Evolutionary conservation across 2,329 filamentous ascomycete species (phyloP), one percentile per base, ranked within the genome.

Genomic region (Pseudophaeomoniella oleicola): DNA sequence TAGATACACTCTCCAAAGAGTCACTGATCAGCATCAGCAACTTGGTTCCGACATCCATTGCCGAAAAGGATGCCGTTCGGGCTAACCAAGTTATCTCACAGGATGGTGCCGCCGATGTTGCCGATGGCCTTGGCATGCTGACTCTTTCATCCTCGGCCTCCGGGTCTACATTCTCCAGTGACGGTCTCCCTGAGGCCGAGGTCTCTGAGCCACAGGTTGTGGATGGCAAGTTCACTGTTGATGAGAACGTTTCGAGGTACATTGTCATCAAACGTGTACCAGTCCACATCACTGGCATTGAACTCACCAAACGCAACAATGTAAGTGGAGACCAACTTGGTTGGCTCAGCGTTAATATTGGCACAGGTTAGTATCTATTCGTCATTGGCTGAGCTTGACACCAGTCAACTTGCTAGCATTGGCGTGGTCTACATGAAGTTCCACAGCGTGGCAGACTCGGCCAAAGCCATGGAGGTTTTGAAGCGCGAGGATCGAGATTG

Each of bases 361-460:
- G n/a, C n/a, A n/a, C n/a, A 50, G 54, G 39, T 36, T 49, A 37
- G 42, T 11, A 34, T 15, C 4, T 50, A 46, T 37, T 45, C 44
- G 10, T 47, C 57, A n/a, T 45, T 62, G 33, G 56, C 54, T 39
- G 50, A 54, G 12, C 54, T 60, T 38, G 50, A 58, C 33, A 49
- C 60, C 27, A 50, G 48, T 16, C 52, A 57, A 19, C 43, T 63
- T 16, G 45, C 43, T 34, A 47, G 50, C 32, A 48, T 48, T 32
- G 61, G 63, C 3, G 64, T 58, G 34, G 61, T 74, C 18, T 70
- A 66, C 39, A 55, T 76, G 16, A 66, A 64, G 3, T 77, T 80
- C 45, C 57, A 63, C 4, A 75, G 81, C 46, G 67, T 78, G 35
- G 65, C 71, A 35, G 74, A 79, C 50, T 65, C 75, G 4, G 67